Percentiles rank a stretch among this genome's conserved stretches.
phyloP scores from a whole-genome alignment of 805 yeast genomes.

The Komagataella kurtzmanii region DNA sequence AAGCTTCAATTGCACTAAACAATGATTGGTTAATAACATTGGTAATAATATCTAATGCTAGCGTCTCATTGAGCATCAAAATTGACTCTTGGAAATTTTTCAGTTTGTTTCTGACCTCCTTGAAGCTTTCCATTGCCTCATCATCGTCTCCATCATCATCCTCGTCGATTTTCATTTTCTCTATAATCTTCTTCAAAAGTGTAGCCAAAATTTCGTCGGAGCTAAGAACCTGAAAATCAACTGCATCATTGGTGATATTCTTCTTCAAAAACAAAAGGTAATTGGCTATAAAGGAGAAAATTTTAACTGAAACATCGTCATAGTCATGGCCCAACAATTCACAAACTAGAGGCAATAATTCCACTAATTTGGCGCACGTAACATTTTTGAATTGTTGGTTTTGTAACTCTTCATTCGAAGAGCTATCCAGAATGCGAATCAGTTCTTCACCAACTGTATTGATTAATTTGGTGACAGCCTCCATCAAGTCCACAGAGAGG shows the following conservation, averaged over 20 bases:
- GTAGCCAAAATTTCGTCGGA: slow-evolving; percentile 41
- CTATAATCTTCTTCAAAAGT: slow-evolving; percentile 53
- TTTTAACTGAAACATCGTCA: slow-evolving; percentile 79
- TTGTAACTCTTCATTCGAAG: slow-evolving; percentile 17
- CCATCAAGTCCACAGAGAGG: slow-evolving; percentile 46
- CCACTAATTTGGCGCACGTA: slow-evolving; percentile 33
- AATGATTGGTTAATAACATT: slow-evolving; percentile 34
- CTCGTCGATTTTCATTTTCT: slow-evolving; percentile 74
- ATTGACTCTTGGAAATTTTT: slow-evolving; percentile 79
- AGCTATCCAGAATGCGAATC: slow-evolving; percentile 48
- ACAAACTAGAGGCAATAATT: slow-evolving; percentile 61
- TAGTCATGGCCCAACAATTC: slow-evolving; percentile 67
- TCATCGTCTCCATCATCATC: slow-evolving; percentile 44
- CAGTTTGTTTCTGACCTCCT: slow-evolving; percentile 63
- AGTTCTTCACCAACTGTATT: slow-evolving; percentile 69
- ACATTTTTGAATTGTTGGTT: slow-evolving; percentile 25
- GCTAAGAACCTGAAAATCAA: slow-evolving; percentile 16
- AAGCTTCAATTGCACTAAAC: slow-evolving; percentile 7
- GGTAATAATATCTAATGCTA: slow-evolving; percentile 21
- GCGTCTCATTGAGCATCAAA: slow-evolving; percentile 25
- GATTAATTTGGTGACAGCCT: slow-evolving; percentile 53
- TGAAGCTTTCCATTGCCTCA: slow-evolving; percentile 65
- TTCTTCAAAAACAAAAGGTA: slow-evolving; percentile 62
- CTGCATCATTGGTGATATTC: slow-evolving; percentile 20
- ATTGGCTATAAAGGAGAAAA: slow-evolving; percentile 68